phyloP scores from a whole-genome alignment of 495 filamentous ascomycete species.

The Astrocystis sublimbata region DNA sequence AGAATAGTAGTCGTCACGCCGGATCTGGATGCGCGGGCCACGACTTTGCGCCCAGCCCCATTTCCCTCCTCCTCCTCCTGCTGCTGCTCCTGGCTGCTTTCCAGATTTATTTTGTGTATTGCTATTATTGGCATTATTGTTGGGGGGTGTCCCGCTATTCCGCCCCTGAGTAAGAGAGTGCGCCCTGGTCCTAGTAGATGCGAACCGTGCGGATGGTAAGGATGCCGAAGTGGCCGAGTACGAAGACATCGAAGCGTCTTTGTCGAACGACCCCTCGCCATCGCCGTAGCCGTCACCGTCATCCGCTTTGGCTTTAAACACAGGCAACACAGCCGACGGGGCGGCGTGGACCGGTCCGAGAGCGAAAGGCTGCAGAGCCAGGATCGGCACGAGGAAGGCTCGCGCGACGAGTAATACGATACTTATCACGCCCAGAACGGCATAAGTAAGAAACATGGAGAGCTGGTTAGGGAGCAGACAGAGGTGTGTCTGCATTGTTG shows the following conservation, averaged over 20 bases:
- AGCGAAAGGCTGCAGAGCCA: conserved; percentile 48
- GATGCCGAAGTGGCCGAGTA: conserved; percentile 29
- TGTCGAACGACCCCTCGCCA: conserved; percentile 17
- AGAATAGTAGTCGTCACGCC: conserved; percentile 35
- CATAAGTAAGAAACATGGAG: conserved; percentile 77
- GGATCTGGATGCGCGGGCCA: conserved; percentile 48
- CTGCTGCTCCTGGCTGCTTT: conserved; percentile 19
- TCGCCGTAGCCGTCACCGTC: conserved; percentile 45
- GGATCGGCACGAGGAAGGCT: conserved; percentile 56
- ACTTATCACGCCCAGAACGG: conserved; percentile 58
- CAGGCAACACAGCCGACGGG: conserved; percentile 37
- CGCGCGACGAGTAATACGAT: conserved; percentile 60
- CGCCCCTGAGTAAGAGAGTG: conserved; percentile 16
- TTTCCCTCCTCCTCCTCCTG: conserved; percentile 34
- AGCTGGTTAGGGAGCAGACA: conserved; percentile 91
- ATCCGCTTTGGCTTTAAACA: conserved; percentile 50
- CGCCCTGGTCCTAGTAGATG: conserved; percentile 25
- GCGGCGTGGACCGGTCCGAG: conserved; percentile 34
- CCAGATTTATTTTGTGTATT: conserved; percentile 17
- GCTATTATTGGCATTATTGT: conserved; percentile 13
- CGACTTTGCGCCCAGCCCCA: conserved; percentile 37
- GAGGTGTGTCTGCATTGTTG: conserved; percentile 84
- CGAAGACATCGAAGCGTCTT: conserved; percentile 24
- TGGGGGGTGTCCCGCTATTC: no score
- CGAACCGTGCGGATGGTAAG: conserved; percentile 26